Conservation (phyloP, 331 rosid genomes). For the Saraca asoca region DNA sequence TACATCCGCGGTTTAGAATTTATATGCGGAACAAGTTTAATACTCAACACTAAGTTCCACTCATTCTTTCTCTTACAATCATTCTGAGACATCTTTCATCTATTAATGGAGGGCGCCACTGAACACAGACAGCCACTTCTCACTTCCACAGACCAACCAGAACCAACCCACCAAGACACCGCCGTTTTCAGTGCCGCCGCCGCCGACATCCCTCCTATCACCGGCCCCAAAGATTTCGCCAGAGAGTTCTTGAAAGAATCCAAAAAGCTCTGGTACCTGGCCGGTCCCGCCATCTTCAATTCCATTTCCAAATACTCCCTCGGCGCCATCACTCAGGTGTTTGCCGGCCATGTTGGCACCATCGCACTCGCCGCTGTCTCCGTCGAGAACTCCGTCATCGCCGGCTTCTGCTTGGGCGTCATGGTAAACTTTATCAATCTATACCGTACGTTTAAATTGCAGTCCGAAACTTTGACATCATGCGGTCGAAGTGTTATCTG, state of each 20-base stretch:
- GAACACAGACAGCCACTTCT: constrained; percentile 34
- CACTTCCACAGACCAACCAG: neutral
- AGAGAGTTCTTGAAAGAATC: constrained; percentile 46
- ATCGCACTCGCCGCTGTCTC: constrained; percentile 79
- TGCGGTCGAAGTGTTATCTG: too few relatives aligned
- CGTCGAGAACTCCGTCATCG: constrained; percentile 78
- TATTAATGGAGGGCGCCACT: constrained; percentile 43
- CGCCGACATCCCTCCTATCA: constrained; percentile 57
- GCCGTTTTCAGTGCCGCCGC: constrained; percentile 45
- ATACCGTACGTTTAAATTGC: too few relatives aligned
- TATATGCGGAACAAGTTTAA: too few relatives aligned
- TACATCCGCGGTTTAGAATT: too few relatives aligned
- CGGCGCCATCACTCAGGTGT: constrained; percentile 78
- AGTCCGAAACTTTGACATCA: too few relatives aligned
- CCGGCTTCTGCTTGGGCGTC: constrained; percentile 74
- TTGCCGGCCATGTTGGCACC: constrained; percentile 83
- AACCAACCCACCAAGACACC: neutral
- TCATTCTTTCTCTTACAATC: neutral
- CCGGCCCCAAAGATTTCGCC: constrained; percentile 38
- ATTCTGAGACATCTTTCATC: neutral
- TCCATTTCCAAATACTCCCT: constrained; percentile 73
- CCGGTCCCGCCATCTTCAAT: constrained; percentile 80
- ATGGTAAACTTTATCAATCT: constrained; percentile 44
- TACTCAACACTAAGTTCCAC: too few relatives aligned
- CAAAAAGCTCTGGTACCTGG: constrained; percentile 73